A percentile compares a stretch with the other conserved stretches of the same genome.
These are phyloP conservation scores for Seminavis robusta DNA, from an alignment of 108 stramenopile genomes.

Conservation along the genomic window DNA sequence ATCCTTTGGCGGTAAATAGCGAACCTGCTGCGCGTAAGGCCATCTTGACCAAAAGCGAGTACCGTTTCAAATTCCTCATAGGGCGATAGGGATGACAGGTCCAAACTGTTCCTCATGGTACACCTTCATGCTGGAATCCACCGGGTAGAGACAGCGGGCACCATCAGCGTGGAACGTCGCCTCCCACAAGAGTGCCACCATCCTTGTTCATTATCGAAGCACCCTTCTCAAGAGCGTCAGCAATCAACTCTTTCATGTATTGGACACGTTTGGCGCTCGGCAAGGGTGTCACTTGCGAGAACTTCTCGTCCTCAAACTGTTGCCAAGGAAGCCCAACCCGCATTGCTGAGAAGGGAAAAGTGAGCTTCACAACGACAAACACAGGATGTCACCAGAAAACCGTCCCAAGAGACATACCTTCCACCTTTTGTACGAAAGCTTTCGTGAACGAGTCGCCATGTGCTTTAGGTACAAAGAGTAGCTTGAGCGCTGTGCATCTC, in stretches of 20 bases:
- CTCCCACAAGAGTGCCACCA: constrained; percentile 75
- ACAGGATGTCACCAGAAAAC: too few species aligned
- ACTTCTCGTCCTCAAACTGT: constrained; percentile 15
- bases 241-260: constrained; percentile 72
- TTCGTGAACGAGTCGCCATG: constrained; percentile 43
- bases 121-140: constrained; percentile 47
- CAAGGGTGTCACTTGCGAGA: constrained; percentile 76
- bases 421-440: constrained; percentile 48
- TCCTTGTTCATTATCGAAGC: constrained; percentile 71
- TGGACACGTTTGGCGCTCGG: constrained; percentile 60
- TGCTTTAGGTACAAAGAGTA: constrained; percentile 61
- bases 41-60: constrained; percentile 51
- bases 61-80: constrained; percentile 69
- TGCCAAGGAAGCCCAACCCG: constrained; percentile 82
- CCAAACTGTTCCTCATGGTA: constrained; percentile 91
- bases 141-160: constrained; percentile 69
- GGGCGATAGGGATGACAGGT: constrained; percentile 73
- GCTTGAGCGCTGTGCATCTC: constrained; percentile 87
- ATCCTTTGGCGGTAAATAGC: constrained; percentile 57
- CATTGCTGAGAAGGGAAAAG: too few species aligned
- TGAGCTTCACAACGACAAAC: too few species aligned
- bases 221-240: constrained; percentile 81
- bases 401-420: too few species aligned
- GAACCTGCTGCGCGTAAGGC: constrained; percentile 82
- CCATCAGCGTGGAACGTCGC: constrained; percentile 62